Base-by-base conservation (phyloP, 2,329 filamentous ascomycete genomes). In the Arthrobotrys musiformis region DNA sequence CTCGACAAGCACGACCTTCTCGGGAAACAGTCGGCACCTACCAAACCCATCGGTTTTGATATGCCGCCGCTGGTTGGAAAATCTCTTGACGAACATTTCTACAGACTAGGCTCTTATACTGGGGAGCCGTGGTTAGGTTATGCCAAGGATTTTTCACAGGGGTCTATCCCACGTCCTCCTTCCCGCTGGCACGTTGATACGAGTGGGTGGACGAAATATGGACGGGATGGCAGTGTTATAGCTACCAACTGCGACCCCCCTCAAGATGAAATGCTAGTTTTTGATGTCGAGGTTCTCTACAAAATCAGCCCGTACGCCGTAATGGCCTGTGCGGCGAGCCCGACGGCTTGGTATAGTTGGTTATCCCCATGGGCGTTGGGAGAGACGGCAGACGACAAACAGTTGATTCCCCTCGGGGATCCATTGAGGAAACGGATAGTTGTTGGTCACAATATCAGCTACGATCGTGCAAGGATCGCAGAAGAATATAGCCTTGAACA, bases 271-370 rank as follows among this genome's bases (percentile, higher is more conserved):
- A 60, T 78, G 48, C 90, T 94, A 87, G 94, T 92, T 40, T 99
- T 99, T 81, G 95, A 99, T 84, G 97, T 94, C 0, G 95, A 99
- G 84, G 94, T 97, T 54, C 90, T 99, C 91, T 99, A 91, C 88
- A 97, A 96, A 82, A 90, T 95, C 82, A 94, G 91, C 79, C 90
- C 92, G 0, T 99, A 93, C 83, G 93, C 96, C 0, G 93, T 97
- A 70, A 98, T 99, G 93, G 95, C 96, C 22, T 98, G 94, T 82
- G 95, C 96, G 13, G 92, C 90, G 17, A 93, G 93, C 80, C 90
- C 93, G 0, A 94, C 90, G 2, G 90, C 93, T 30, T 99, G 96
- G 96, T 99, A 99, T 85, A 93, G 91, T 0, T 99, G 95, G 95
- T 84, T 99, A 64, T 99, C 95, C 11, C 95, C 95, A 0, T 99